phyloP scores from a whole-genome alignment of 495 filamentous ascomycete genomes.

The Entonaema liquescens region DNA sequence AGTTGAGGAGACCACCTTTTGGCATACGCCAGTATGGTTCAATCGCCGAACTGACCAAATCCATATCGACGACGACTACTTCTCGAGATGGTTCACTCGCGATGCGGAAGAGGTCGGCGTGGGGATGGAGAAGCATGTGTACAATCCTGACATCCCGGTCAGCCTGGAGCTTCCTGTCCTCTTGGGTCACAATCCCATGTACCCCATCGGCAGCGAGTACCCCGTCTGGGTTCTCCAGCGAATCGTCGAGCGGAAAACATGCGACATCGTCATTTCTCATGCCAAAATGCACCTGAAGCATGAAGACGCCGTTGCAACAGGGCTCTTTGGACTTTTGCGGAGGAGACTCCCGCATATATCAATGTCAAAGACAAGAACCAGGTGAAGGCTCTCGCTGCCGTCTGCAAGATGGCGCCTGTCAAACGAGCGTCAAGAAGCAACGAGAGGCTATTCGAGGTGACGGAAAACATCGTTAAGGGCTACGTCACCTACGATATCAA shows the following conservation, averaged over 20 bases:
- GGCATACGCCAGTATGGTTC: neutral
- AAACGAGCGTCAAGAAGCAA: no score
- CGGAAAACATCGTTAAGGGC: no score
- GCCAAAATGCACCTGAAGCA: neutral
- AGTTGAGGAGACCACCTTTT: neutral
- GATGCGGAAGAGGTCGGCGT: neutral
- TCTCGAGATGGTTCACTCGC: no score
- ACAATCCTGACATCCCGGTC: neutral
- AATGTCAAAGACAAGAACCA: neutral
- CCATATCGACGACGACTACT: neutral
- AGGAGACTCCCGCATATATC: neutral
- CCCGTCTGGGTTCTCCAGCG: neutral
- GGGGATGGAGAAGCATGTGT: neutral
- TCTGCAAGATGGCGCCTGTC: neutral
- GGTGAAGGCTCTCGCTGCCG: neutral
- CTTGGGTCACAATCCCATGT: neutral
- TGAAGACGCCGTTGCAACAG: neutral
- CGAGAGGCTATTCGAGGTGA: no score
- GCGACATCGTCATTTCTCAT: neutral
- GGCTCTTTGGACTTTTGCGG: neutral
- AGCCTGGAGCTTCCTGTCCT: neutral
- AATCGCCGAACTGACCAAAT: neutral
- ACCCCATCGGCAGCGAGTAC: neutral
- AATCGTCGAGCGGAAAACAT: neutral
- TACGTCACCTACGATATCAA: neutral